A percentile compares a stretch with the other conserved stretches of the same genome.
These are phyloP conservation scores for Colletotrichum aenigma DNA, from an alignment of 2,329 filamentous ascomycete genomes.

Conservation along the genomic window DNA sequence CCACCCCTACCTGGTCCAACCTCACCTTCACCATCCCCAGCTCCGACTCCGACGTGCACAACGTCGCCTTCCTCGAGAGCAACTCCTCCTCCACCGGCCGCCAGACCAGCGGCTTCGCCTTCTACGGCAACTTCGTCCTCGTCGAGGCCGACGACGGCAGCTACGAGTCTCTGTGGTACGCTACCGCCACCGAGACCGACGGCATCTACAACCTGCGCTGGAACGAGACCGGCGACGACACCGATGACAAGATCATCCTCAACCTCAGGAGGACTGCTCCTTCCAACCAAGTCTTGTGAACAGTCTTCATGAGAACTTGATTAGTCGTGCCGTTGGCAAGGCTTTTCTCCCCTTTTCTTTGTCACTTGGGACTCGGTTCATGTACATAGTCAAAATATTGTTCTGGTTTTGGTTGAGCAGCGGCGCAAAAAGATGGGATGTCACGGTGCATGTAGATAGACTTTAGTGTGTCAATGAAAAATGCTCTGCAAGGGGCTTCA, in stretches of 20 bases:
- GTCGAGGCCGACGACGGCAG: neutral
- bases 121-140: conserved; percentile 28
- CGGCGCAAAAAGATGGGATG: neutral
- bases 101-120: conserved; percentile 25
- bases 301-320: neutral
- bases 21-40: conserved; percentile 27
- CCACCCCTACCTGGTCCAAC: conserved; percentile 25
- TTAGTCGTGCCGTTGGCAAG: neutral
- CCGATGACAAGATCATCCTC: conserved; percentile 18
- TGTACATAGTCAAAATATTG: neutral
- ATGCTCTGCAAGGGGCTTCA: neutral
- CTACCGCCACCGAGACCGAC: conserved; percentile 13
- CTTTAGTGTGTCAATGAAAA: neutral
- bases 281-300: neutral
- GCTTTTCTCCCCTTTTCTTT: neutral
- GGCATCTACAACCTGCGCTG: conserved; percentile 27
- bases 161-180: conserved; percentile 27
- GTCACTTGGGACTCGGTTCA: neutral
- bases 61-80: conserved; percentile 22
- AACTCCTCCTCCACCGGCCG: neutral
- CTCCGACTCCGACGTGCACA: conserved; percentile 20
- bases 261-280: conserved; percentile 25
- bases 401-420: neutral
- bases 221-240: conserved; percentile 23
- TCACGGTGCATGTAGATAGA: neutral